A percentile compares a stretch with the other conserved stretches of the same genome.
Conservation (phyloP, 106 monocot genomes). For the Narthecium ossifragum region DNA sequence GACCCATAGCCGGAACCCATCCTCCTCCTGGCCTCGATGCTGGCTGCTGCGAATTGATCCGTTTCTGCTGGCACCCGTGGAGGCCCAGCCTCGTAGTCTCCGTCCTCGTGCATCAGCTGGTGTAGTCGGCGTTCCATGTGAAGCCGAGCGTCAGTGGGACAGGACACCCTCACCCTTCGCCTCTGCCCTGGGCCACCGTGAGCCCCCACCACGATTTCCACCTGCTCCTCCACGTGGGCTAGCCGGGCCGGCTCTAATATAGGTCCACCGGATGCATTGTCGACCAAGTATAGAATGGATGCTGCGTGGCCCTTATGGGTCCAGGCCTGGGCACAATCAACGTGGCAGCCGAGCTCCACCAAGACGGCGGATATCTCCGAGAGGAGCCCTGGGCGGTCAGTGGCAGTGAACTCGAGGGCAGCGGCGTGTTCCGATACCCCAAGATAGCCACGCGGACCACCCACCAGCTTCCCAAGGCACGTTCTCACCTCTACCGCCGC, state of each 20-base stretch:
- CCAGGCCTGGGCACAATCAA: conserved; percentile 42
- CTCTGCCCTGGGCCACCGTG: conserved; percentile 13
- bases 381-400: conserved; percentile 56
- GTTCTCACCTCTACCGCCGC: conserved; percentile 30
- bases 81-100: conserved; percentile 24
- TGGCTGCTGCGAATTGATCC: conserved; percentile 1
- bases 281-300: conserved; percentile 26
- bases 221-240: conserved; percentile 27
- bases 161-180: conserved; percentile 11
- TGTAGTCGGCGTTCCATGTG: conserved; percentile 54
- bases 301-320: conserved; percentile 47
- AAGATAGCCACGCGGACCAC: conserved; percentile 6
- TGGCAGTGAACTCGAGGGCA: conserved; percentile 33
- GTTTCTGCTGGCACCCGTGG: conserved; percentile 14
- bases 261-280: conserved; percentile 3
- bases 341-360: conserved; percentile 23
- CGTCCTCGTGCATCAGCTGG: conserved; percentile 45
- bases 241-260: conserved; percentile 18
- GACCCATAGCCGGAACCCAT: neutral
- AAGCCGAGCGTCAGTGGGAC: conserved; percentile 14
- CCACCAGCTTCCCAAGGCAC: conserved; percentile 48
- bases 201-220: conserved; percentile 28
- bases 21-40: neutral
- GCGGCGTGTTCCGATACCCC: conserved; percentile 23
- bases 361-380: conserved; percentile 48